Evolutionary conservation across 257 asterid species (phyloP), one percentile per base, ranked within the genome.

Genomic region (Solanum rostratum): DNA sequence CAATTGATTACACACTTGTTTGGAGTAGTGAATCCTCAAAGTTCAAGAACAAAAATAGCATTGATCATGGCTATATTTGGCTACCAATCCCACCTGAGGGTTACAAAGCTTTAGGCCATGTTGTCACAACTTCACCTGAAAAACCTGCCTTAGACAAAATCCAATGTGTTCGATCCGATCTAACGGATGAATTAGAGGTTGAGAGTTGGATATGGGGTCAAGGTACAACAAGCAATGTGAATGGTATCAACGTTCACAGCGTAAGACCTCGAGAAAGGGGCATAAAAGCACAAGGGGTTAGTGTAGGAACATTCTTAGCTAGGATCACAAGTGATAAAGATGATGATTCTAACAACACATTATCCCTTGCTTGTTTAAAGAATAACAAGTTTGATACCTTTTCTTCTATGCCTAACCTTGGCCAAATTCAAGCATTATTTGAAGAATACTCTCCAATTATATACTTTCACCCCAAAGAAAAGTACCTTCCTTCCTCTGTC

Each of bases 11-110:
- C 85, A 88, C 92, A 49, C 90, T 91, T 49, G 85, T 90, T 41
- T 89, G 91, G 93, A 62, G 88, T 53, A 85, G 87, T 65, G 85
- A 84, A 24, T 84, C 88, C 66, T 63, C 81, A 46, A 46, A 22
- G 1, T 27, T 76, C 68, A 81, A 20, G 60, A 71, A 18, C 7
- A 69, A 53, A 7, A 82, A 22, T 29, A 87, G 63, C 33, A 87
- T 30, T 69, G 81, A 50, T 81, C 86, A 1, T 19, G 92, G 92
- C 85, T 92, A 92, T 85, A 89, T 97, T 39, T 97, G 98, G 98
- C 87, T 89, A 69, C 99, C 99, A 10, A 85, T 81, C 0, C 92
- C 98, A 10, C 95, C 98, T 0, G 93, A 91, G 10, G 98, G 97
- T 2, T 97, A 92, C 86, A 86, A 55, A 74, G 88, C 95, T 5